Conservation (phyloP, 2,329 filamentous ascomycete species). For the Beauveria pseudobassiana region DNA sequence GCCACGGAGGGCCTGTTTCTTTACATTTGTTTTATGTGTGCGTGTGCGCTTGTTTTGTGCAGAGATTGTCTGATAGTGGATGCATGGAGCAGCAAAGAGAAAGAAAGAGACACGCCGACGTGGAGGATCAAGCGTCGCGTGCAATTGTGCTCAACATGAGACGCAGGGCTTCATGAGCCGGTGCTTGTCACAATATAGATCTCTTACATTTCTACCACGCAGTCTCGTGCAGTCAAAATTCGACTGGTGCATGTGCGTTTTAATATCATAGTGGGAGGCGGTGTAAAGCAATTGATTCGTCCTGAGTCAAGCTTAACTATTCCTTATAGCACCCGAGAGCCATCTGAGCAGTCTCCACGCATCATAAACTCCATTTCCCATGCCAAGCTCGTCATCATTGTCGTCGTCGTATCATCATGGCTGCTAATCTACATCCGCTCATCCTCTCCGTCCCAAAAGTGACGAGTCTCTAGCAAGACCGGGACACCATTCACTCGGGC, state of each 20-base stretch:
- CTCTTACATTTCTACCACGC: slow-evolving; percentile 10
- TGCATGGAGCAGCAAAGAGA: slow-evolving; percentile 7
- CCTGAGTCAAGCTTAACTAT: background rate
- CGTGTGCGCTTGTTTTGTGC: background rate
- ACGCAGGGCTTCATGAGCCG: background rate
- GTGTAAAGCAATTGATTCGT: background rate
- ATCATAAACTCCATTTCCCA: background rate
- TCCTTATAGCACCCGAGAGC: background rate
- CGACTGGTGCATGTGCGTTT: background rate
- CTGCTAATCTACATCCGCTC: background rate
- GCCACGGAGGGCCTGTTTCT: slow-evolving; percentile 4
- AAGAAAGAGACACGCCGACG: slow-evolving; percentile 1
- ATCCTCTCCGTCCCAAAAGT: no score
- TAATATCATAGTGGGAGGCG: background rate
- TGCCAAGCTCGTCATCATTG: background rate
- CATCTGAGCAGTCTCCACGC: background rate
- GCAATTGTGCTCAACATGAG: background rate
- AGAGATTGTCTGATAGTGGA: slow-evolving; percentile 3
- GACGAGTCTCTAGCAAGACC: background rate
- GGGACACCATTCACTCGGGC: background rate
- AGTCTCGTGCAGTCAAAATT: background rate
- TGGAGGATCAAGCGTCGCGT: background rate
- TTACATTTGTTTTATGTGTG: background rate
- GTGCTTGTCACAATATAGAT: slow-evolving; percentile 7
- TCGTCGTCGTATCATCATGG: background rate